Percentiles rank a stretch among this genome's conserved stretches.
Conservation (phyloP, 176 grass and related monocot genomes). For the Phyllostachys edulis region DNA sequence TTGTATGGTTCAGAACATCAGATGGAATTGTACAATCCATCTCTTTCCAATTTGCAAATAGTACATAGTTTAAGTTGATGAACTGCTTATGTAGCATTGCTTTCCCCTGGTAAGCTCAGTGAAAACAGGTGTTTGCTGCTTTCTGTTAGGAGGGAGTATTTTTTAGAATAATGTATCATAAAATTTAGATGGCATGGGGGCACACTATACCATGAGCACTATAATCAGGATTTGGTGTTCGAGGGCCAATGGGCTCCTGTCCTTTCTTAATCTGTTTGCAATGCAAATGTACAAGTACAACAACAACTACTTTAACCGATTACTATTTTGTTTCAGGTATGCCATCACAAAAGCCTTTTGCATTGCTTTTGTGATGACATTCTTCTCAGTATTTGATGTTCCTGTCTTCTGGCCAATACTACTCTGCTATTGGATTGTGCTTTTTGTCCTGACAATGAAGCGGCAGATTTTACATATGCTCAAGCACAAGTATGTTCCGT, state of each 20-base stretch:
- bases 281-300: not conserved
- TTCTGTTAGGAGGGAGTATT: not conserved
- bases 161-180: not conserved
- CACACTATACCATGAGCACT: not conserved
- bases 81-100: not conserved
- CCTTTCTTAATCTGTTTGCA: not conserved
- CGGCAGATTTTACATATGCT: slow-evolving; percentile 86
- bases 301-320: not conserved
- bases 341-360: slow-evolving; percentile 77
- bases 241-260: not conserved
- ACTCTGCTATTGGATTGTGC: slow-evolving; percentile 80
- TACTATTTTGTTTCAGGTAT: slow-evolving; percentile 57
- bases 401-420: slow-evolving; percentile 94
- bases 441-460: slow-evolving; percentile 84
- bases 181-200: not conserved
- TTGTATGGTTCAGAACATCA: slow-evolving; percentile 15
- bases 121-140: not conserved
- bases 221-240: not conserved
- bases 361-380: slow-evolving; percentile 83
- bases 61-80: not conserved
- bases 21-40: not conserved
- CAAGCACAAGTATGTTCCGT: slow-evolving; percentile 81
- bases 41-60: not conserved
- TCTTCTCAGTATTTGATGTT: slow-evolving; percentile 90
- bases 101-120: not conserved